phyloP scores from a whole-genome alignment of 2,329 filamentous ascomycete genomes.

The Huntiella moniliformis region DNA sequence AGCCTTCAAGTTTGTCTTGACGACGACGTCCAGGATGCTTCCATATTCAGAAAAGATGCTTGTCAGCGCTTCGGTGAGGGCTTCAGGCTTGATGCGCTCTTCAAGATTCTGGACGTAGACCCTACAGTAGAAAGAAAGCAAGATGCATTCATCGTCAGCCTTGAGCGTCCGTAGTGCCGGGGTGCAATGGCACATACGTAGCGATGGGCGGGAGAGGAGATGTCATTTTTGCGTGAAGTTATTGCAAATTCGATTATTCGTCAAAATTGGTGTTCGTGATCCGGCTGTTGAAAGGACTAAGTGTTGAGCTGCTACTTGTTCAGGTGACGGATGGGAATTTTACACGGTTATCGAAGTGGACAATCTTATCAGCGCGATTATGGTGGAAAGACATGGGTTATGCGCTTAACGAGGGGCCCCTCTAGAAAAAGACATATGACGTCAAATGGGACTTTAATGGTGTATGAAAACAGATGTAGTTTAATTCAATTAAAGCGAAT shows the following conservation, averaged over 20 bases:
- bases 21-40: constrained; percentile 63
- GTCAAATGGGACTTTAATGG: no score
- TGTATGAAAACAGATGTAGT: no score
- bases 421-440: no score
- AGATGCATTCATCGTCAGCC: constrained; percentile 19
- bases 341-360: no score
- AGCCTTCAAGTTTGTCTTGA: constrained; percentile 75
- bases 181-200: constrained; percentile 61
- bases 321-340: no score
- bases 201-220: constrained; percentile 31
- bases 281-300: no score
- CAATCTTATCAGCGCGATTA: no score
- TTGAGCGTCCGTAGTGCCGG: constrained; percentile 32
- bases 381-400: no score
- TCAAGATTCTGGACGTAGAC: constrained; percentile 71
- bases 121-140: constrained; percentile 20
- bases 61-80: constrained; percentile 51
- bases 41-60: constrained; percentile 83
- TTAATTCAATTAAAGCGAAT: no score
- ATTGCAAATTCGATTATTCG: background rate
- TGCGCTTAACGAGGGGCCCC: no score
- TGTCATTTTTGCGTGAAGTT: constrained; percentile 17
- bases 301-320: no score
- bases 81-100: constrained; percentile 70
- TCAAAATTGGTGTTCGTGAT: no score